A percentile compares a stretch with the other conserved stretches of the same genome.
These are phyloP conservation scores for Rhipidocladum racemiflorum DNA, from an alignment of 176 grass and related monocot genomes.

Conservation along the genomic window DNA sequence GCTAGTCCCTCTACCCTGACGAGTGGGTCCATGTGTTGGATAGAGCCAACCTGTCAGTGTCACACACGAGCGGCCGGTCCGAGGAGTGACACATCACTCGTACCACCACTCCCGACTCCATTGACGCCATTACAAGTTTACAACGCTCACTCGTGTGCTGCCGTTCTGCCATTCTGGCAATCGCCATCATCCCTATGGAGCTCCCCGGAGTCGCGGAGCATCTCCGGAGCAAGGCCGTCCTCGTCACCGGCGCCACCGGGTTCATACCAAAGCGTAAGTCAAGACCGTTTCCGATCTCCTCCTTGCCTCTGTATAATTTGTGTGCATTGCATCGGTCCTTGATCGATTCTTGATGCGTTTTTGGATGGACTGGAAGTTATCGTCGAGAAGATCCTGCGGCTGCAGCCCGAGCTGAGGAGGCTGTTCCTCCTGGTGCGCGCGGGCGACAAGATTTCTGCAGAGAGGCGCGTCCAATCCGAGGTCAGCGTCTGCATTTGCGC, in stretches of 20 bases:
- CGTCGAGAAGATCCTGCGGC: conserved; percentile 31
- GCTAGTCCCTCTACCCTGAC: background rate
- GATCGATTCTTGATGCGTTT: background rate
- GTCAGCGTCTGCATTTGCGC: background rate
- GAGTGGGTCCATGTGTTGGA: background rate
- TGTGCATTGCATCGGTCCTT: background rate
- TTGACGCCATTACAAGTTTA: too few species aligned
- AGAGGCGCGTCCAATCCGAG: background rate
- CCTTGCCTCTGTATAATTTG: background rate
- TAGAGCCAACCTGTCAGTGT: background rate
- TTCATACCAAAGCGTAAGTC: conserved; percentile 37
- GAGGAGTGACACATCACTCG: background rate
- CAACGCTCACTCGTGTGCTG: too few species aligned
- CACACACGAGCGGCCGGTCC: too few species aligned
- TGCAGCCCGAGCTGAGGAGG: conserved; percentile 15
- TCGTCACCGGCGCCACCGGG: conserved; percentile 28
- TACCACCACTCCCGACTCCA: too few species aligned
- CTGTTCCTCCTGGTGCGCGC: conserved; percentile 34
- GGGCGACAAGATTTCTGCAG: background rate
- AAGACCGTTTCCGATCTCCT: background rate
- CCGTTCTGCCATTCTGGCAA: too few species aligned
- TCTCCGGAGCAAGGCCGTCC: conserved; percentile 3
- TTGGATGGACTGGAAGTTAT: background rate
- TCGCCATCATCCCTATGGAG: background rate
- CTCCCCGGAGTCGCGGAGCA: background rate